Percentiles rank a stretch among this genome's conserved stretches.
Evolutionary conservation across 2,329 filamentous ascomycete species (phyloP).

Genomic region (Botrytis sinoallii): DNA sequence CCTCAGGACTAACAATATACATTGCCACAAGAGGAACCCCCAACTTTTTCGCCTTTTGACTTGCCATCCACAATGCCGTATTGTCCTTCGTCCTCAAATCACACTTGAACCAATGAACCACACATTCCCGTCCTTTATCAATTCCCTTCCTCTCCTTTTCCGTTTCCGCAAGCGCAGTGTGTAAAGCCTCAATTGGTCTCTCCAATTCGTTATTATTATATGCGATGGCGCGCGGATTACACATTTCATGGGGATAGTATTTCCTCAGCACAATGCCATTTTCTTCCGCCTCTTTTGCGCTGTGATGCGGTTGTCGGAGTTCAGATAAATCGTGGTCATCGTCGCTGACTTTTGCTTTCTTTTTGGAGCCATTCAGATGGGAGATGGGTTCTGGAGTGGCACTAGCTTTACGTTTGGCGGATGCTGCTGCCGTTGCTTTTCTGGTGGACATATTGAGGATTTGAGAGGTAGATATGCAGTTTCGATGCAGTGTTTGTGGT

Average conservation of each 20-base stretch:
- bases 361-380: slow-evolving; percentile 19
- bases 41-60: slow-evolving; percentile 61
- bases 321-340: slow-evolving; percentile 25
- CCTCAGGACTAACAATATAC: slow-evolving; percentile 78
- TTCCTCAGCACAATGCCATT: slow-evolving; percentile 66
- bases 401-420: slow-evolving; percentile 32
- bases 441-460: slow-evolving; percentile 24
- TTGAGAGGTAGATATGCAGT: background rate
- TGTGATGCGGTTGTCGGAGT: slow-evolving; percentile 30
- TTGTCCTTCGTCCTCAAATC: slow-evolving; percentile 77
- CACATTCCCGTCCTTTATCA: slow-evolving; percentile 51
- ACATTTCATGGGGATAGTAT: slow-evolving; percentile 86
- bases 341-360: slow-evolving; percentile 28
- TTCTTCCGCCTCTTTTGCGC: slow-evolving; percentile 42
- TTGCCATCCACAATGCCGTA: slow-evolving; percentile 64
- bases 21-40: slow-evolving; percentile 70
- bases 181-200: slow-evolving; percentile 69
- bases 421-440: slow-evolving; percentile 22
- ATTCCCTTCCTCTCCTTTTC: slow-evolving; percentile 50
- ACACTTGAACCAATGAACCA: slow-evolving; percentile 89
- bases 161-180: slow-evolving; percentile 60
- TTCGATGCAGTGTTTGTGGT: background rate
- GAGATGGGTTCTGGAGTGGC: slow-evolving; percentile 18
- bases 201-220: slow-evolving; percentile 70
- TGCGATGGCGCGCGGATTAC: slow-evolving; percentile 68